phyloP scores from a whole-genome alignment of 129 eudicot species.

The Helichrysum umbraculigerum region DNA sequence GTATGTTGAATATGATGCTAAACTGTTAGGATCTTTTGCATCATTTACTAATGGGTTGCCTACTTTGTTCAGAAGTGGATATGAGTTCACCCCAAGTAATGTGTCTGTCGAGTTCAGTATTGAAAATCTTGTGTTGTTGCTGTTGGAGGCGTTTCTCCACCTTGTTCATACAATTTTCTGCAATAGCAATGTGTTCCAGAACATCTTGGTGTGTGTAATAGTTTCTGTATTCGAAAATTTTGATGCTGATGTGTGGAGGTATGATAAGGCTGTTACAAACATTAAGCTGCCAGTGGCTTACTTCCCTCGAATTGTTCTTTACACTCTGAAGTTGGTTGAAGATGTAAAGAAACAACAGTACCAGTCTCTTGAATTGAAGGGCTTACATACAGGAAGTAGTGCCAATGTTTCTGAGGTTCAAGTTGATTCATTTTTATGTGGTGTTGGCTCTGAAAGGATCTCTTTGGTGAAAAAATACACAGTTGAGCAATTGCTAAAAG shows the following conservation, averaged over 20 bases:
- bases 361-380: slow-evolving; percentile 51
- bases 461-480: slow-evolving; percentile 55
- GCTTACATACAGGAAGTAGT: slow-evolving; percentile 30
- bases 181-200: slow-evolving; percentile 62
- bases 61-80: slow-evolving; percentile 49
- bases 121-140: slow-evolving; percentile 55
- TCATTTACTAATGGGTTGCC: slow-evolving; percentile 67
- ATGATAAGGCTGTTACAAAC: slow-evolving; percentile 47
- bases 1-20: slow-evolving; percentile 52
- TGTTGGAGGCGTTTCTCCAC: slow-evolving; percentile 80
- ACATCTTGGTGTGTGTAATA: slow-evolving; percentile 56
- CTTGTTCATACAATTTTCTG: slow-evolving; percentile 55
- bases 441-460: slow-evolving; percentile 40
- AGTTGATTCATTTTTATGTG: slow-evolving; percentile 42
- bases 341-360: slow-evolving; percentile 59
- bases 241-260: slow-evolving; percentile 69
- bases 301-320: slow-evolving; percentile 72
- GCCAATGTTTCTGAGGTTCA: slow-evolving; percentile 26
- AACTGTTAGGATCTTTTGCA: slow-evolving; percentile 53
- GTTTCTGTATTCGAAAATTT: slow-evolving; percentile 64
- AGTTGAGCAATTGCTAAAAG: slow-evolving; percentile 57
- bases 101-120: slow-evolving; percentile 53
- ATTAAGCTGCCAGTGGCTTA: slow-evolving; percentile 68
- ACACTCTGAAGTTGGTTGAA: slow-evolving; percentile 56
- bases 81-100: slow-evolving; percentile 57